Conservation (phyloP, 83 land plant genomes). For the Larix sibirica region DNA sequence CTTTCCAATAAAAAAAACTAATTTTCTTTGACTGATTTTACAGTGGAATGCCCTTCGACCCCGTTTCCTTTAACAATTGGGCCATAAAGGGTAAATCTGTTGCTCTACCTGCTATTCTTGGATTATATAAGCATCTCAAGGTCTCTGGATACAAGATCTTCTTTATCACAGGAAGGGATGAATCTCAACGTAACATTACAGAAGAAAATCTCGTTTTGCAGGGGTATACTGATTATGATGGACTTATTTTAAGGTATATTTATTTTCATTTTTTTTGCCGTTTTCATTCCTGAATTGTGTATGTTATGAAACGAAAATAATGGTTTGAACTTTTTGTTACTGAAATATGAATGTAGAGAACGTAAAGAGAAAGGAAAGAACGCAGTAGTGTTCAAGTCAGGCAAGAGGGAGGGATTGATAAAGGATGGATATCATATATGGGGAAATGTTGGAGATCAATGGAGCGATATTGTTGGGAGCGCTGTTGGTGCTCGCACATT, state of each 20-base stretch:
- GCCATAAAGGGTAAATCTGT: slow-evolving; percentile 34
- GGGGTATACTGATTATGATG: too few relatives aligned
- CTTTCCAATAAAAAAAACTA: too few relatives aligned
- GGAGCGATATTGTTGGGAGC: slow-evolving; percentile 63
- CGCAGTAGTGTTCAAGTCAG: slow-evolving; percentile 49
- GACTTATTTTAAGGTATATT: too few relatives aligned
- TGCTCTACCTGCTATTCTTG: slow-evolving; percentile 36
- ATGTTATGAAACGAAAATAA: too few relatives aligned
- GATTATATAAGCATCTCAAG: slow-evolving; percentile 35
- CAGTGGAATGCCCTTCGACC: slow-evolving; percentile 60
- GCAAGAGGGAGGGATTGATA: slow-evolving; percentile 31
- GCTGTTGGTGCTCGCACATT: slow-evolving; percentile 44
- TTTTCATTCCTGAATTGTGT: too few relatives aligned
- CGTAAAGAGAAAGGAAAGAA: slow-evolving; percentile 11
- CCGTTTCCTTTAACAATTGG: slow-evolving; percentile 42
- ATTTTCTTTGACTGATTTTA: background rate
- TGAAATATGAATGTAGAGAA: too few relatives aligned
- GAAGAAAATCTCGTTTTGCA: too few relatives aligned
- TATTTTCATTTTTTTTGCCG: too few relatives aligned
- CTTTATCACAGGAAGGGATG: slow-evolving; percentile 61
- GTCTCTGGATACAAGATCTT: slow-evolving; percentile 41
- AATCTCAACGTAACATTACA: too few relatives aligned
- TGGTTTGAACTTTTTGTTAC: too few relatives aligned
- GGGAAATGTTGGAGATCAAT: slow-evolving; percentile 72
- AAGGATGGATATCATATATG: slow-evolving; percentile 51